Evolutionary conservation across 2,329 filamentous ascomycete species (phyloP).

Genomic region (Aspergillus persii): DNA sequence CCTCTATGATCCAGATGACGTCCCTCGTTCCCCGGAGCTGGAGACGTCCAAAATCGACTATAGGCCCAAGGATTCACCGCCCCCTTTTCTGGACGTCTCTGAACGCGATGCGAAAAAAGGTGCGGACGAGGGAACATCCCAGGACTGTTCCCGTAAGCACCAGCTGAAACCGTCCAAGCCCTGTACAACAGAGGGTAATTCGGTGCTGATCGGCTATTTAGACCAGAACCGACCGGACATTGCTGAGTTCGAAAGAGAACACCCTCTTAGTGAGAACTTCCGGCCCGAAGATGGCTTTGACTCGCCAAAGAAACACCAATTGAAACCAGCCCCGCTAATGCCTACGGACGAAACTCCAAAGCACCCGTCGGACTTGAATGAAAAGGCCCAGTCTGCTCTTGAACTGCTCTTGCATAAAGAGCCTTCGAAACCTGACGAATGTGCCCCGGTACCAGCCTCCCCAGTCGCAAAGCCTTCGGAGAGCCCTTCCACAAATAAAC

Average conservation of each 20-base stretch:
- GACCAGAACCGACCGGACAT: constrained; percentile 65
- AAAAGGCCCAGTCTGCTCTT: constrained; percentile 1
- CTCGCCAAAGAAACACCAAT: not conserved
- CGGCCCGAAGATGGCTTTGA: not conserved
- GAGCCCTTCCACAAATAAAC: not conserved
- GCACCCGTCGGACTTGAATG: not conserved
- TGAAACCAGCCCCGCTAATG: not conserved
- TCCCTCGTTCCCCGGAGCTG: constrained; percentile 38
- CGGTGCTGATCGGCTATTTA: constrained; percentile 65
- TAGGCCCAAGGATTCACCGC: constrained; percentile 28
- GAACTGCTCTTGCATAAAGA: not conserved
- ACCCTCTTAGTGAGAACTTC: not conserved
- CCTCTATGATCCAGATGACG: constrained; percentile 43
- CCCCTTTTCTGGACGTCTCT: constrained; percentile 34
- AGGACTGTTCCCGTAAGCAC: constrained; percentile 37
- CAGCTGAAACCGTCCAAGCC: constrained; percentile 26
- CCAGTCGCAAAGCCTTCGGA: not conserved
- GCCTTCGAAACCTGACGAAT: not conserved
- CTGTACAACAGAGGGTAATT: constrained; percentile 55
- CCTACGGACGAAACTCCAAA: not conserved
- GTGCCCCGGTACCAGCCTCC: too few species aligned
- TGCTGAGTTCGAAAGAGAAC: constrained; percentile 38
- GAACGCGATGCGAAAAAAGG: constrained; percentile 23
- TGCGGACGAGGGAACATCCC: constrained; percentile 29
- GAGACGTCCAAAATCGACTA: constrained; percentile 31